phyloP scores from a whole-genome alignment of 2,329 filamentous ascomycete species.

The Aspergillaceae sp. region DNA sequence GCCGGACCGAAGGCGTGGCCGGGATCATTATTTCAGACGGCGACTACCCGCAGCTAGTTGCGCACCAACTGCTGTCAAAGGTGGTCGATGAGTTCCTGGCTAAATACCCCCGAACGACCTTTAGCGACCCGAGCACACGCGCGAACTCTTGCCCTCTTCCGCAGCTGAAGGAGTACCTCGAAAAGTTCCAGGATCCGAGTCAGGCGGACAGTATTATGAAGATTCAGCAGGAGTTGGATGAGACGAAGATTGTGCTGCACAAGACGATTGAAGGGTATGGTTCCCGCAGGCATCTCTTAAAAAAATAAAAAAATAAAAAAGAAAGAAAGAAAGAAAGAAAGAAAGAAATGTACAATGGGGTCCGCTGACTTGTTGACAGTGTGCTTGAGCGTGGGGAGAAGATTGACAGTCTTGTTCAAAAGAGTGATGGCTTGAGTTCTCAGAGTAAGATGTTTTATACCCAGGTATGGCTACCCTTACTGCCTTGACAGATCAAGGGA shows the following conservation, averaged over 20 bases:
- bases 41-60: conserved; percentile 67
- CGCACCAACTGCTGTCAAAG: conserved; percentile 80
- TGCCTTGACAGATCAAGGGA: not conserved
- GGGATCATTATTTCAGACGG: conserved; percentile 71
- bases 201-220: conserved; percentile 88
- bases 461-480: conserved; percentile 40
- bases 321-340: too few species aligned
- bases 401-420: conserved; percentile 85
- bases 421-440: conserved; percentile 81
- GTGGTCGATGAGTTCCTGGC: conserved; percentile 78
- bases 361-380: conserved; percentile 1
- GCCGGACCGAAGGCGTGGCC: conserved; percentile 59
- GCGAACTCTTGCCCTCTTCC: conserved; percentile 52
- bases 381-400: conserved; percentile 85
- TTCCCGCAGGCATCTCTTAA: not conserved
- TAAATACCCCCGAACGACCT: conserved; percentile 63
- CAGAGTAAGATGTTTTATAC: conserved; percentile 98
- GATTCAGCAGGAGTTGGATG: conserved; percentile 93
- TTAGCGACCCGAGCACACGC: conserved; percentile 46
- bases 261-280: conserved; percentile 69
- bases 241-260: conserved; percentile 94
- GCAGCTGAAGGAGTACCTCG: conserved; percentile 68
- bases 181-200: conserved; percentile 74
- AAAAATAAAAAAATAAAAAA: too few species aligned
- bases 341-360: too few species aligned